phyloP scores from a whole-genome alignment of 176 grass and related monocot species.

The Areca catechu region DNA sequence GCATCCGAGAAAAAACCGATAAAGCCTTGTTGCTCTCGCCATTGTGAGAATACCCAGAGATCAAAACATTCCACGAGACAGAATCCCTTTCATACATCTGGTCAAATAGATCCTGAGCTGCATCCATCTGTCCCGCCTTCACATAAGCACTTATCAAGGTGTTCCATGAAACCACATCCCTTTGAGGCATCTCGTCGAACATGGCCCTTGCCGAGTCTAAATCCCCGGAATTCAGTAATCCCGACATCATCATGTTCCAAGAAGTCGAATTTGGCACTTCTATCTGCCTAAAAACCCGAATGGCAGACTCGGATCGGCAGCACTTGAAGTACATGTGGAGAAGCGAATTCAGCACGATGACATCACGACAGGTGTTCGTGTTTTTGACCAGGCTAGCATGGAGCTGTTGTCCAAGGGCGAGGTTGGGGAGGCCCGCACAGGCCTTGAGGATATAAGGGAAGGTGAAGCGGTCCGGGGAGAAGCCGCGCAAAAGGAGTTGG shows the following conservation, averaged over 20 bases:
- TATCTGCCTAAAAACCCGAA: neutral
- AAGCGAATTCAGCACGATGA: conserved; percentile 3
- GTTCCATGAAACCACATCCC: conserved; percentile 14
- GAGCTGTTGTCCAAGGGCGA: neutral
- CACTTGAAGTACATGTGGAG: conserved; percentile 15
- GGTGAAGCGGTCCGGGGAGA: conserved; percentile 6
- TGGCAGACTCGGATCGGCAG: neutral
- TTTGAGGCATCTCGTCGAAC: conserved; percentile 11
- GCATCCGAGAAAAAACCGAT: neutral
- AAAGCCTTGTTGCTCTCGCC: conserved; percentile 3
- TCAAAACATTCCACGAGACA: conserved; percentile 8
- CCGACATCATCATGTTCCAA: conserved; percentile 9
- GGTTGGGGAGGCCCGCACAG: neutral
- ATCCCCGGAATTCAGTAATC: neutral
- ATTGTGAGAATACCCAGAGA: conserved; percentile 1
- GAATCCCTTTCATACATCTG: conserved; percentile 4
- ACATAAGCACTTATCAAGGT: neutral
- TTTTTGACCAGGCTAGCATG: neutral
- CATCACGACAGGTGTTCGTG: neutral
- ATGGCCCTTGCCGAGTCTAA: neutral
- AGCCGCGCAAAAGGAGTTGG: conserved; percentile 1
- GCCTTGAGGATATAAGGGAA: conserved; percentile 13
- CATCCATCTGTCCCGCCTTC: neutral
- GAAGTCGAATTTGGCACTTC: conserved; percentile 6
- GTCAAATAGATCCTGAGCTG: conserved; percentile 2